Percentiles rank a stretch among this genome's conserved stretches.
These are phyloP conservation scores for Flaveria floridana DNA, from an alignment of 140 eudicot genomes.

Conservation along the genomic window DNA sequence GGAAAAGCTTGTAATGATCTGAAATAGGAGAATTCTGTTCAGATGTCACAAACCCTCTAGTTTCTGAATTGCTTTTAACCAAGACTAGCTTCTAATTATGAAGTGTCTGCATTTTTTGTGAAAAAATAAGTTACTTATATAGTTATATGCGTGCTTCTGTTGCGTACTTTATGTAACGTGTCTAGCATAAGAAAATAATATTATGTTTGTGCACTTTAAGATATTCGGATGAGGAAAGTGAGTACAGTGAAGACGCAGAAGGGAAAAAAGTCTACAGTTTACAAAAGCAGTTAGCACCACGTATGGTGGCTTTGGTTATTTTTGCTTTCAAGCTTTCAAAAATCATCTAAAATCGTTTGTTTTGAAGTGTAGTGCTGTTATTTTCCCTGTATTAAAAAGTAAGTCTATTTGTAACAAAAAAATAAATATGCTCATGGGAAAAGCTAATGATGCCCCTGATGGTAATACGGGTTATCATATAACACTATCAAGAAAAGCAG, in stretches of 20 bases:
- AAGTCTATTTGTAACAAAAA: constrained; percentile 13
- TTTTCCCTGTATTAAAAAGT: background rate
- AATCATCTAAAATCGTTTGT: background rate
- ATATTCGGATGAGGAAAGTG: background rate
- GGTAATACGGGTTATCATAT: background rate
- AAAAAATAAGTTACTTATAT: too few relatives aligned
- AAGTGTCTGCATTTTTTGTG: too few relatives aligned
- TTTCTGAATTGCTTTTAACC: too few relatives aligned
- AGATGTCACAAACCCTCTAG: too few relatives aligned
- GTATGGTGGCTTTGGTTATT: background rate
- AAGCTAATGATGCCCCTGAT: background rate
- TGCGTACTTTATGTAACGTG: background rate
- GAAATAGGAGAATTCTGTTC: too few relatives aligned
- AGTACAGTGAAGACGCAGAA: background rate
- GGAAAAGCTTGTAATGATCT: too few relatives aligned
- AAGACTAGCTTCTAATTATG: too few relatives aligned
- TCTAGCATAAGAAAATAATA: background rate
- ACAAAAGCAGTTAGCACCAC: background rate
- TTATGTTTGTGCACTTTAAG: background rate
- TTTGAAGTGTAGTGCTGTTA: background rate
- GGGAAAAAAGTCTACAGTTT: background rate
- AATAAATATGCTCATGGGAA: background rate
- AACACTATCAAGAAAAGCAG: background rate
- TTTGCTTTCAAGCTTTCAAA: too few relatives aligned
- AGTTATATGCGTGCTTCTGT: background rate